phyloP scores from a whole-genome alignment of 352 stramenopile genomes.

The Plasmopara muralis region DNA sequence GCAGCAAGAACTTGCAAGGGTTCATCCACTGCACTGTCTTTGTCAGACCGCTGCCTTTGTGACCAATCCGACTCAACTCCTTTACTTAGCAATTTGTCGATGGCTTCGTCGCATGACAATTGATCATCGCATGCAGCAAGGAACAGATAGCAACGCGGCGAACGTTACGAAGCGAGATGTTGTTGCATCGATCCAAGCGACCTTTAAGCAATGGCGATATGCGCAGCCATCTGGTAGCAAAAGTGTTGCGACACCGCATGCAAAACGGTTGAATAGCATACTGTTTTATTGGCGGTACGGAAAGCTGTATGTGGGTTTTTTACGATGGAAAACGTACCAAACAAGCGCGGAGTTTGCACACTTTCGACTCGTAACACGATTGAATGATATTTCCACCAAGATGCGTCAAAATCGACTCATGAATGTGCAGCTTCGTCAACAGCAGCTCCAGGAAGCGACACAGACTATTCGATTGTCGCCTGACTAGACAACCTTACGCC shows the following conservation, averaged over 20 bases:
- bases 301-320: slow-evolving; percentile 26
- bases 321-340: slow-evolving; percentile 26
- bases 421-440: slow-evolving; percentile 21
- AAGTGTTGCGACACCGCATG: slow-evolving; percentile 12
- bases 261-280: slow-evolving; percentile 15
- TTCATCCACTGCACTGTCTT: slow-evolving; percentile 21
- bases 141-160: background rate
- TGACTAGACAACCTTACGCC: no score
- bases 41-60: slow-evolving; percentile 21
- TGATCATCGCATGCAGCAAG: slow-evolving; percentile 1
- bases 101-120: slow-evolving; percentile 27
- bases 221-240: background rate
- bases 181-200: slow-evolving; percentile 11
- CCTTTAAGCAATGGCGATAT: slow-evolving; percentile 19
- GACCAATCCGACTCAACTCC: slow-evolving; percentile 9
- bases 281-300: slow-evolving; percentile 32
- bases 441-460: slow-evolving; percentile 20
- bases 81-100: slow-evolving; percentile 18
- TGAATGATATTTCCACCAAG: slow-evolving; percentile 22
- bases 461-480: background rate
- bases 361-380: slow-evolving; percentile 20
- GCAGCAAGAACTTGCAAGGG: slow-evolving; percentile 21
- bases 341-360: slow-evolving; percentile 19
- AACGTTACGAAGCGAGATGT: slow-evolving; percentile 7
- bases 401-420: slow-evolving; percentile 31